Conservation (phyloP, 2,329 filamentous ascomycete species). For the Chaetomiaceae sp. region DNA sequence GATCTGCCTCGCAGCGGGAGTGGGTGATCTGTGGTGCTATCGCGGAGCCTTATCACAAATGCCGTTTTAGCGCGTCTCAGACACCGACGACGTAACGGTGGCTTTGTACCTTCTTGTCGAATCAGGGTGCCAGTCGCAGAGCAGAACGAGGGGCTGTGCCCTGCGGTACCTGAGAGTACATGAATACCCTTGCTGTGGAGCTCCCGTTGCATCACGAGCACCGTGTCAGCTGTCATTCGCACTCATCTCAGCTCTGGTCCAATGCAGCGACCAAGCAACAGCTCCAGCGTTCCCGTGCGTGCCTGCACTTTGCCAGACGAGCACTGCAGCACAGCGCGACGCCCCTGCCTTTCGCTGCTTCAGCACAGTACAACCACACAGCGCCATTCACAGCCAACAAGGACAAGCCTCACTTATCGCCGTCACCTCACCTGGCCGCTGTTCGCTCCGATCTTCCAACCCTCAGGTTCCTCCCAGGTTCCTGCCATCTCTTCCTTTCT, state of each 20-base stretch:
- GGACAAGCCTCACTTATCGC: conserved; percentile 14
- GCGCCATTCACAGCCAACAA: too few species aligned
- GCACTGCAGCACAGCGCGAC: neutral
- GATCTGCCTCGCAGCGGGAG: neutral
- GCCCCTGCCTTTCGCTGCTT: neutral
- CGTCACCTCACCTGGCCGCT: neutral
- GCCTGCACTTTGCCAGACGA: conserved; percentile 7
- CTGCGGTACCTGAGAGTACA: conserved; percentile 5
- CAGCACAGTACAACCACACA: conserved; percentile 11
- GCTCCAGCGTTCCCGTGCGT: conserved; percentile 17
- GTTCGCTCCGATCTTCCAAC: neutral
- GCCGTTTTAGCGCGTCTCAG: conserved; percentile 22
- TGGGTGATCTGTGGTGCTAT: conserved; percentile 22
- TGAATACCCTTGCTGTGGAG: neutral
- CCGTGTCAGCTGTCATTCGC: conserved; percentile 21
- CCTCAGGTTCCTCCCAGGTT: conserved; percentile 16
- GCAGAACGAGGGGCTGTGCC: neutral
- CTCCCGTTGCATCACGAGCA: conserved; percentile 23
- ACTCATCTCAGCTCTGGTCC: neutral
- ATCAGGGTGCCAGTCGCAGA: neutral
- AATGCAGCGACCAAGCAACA: neutral
- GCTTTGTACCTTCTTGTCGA: conserved; percentile 11
- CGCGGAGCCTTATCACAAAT: conserved; percentile 24
- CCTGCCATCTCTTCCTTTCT: conserved; percentile 19
- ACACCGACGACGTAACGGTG: conserved; percentile 6